Percentiles rank a stretch among this genome's conserved stretches.
phyloP scores from a whole-genome alignment of 78 protist genomes.

The Blattamonas nauphoetae region DNA sequence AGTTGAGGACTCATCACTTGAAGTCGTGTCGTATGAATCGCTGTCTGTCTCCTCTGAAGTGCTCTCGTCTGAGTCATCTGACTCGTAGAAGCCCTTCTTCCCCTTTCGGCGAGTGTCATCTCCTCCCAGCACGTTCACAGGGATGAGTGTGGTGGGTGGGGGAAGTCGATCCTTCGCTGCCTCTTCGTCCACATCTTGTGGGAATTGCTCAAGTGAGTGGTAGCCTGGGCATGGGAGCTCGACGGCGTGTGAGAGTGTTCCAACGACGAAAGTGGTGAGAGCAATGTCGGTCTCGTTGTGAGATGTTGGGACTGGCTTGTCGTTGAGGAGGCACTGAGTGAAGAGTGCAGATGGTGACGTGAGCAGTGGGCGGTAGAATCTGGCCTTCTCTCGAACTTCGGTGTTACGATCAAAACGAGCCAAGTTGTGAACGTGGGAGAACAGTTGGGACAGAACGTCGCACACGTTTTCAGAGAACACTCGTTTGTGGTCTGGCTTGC shows the following conservation, averaged over 20 bases:
- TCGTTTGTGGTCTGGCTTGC: neutral
- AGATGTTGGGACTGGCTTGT: slow-evolving; percentile 12
- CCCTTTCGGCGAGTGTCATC: neutral
- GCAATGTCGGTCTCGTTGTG: neutral
- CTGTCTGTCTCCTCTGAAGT: no score
- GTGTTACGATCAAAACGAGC: slow-evolving; percentile 21
- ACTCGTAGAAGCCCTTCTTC: neutral
- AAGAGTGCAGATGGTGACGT: neutral
- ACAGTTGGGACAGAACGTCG: neutral
- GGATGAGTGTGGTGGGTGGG: neutral
- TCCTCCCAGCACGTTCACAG: neutral
- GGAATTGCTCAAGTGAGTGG: neutral
- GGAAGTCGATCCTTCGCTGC: neutral
- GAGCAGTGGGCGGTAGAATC: slow-evolving; percentile 18
- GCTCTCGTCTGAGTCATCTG: neutral
- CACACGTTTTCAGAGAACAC: neutral
- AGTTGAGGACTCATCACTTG: no score
- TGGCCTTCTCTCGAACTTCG: slow-evolving; percentile 36
- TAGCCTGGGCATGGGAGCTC: neutral
- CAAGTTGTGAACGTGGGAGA: slow-evolving; percentile 17
- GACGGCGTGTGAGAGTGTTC: neutral
- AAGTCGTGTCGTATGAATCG: no score
- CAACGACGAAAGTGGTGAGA: neutral
- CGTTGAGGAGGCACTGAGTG: slow-evolving; percentile 1
- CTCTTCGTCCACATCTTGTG: neutral